These are phyloP conservation scores for Viridothelium virens DNA, from an alignment of 495 filamentous ascomycete species.

Conservation along the genomic window DNA sequence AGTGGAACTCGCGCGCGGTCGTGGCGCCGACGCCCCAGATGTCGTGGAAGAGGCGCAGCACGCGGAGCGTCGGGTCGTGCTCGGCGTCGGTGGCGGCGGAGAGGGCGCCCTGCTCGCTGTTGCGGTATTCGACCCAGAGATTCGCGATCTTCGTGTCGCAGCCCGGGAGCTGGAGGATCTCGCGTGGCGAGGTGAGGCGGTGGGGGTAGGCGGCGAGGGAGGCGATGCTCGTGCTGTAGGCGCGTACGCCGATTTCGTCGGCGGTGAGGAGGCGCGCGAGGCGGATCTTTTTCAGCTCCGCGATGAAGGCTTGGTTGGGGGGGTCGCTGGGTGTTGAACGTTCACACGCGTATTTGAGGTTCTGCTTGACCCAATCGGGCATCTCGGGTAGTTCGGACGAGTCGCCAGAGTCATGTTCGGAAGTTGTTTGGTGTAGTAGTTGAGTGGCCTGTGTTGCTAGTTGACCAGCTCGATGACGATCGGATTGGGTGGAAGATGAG, in stretches of 20 bases:
- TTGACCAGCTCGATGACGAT: not conserved
- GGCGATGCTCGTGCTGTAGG: slow-evolving; percentile 83
- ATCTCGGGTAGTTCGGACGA: slow-evolving; percentile 44
- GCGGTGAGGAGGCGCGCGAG: slow-evolving; percentile 59
- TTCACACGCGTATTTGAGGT: slow-evolving; percentile 71
- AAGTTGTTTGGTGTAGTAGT: slow-evolving; percentile 59
- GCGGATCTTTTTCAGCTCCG: slow-evolving; percentile 65
- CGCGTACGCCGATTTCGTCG: slow-evolving; percentile 74
- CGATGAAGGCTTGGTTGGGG: slow-evolving; percentile 71
- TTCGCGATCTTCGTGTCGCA: slow-evolving; percentile 73
- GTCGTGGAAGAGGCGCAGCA: slow-evolving; percentile 61
- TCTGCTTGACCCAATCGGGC: slow-evolving; percentile 60
- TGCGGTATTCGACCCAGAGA: slow-evolving; percentile 69
- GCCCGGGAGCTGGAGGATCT: slow-evolving; percentile 67
- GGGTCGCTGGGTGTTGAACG: slow-evolving; percentile 61
- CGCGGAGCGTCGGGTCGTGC: slow-evolving; percentile 52
- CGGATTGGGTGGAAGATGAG: slow-evolving; percentile 2
- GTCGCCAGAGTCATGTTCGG: slow-evolving; percentile 55
- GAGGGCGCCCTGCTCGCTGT: slow-evolving; percentile 44
- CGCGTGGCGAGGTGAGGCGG: slow-evolving; percentile 43
- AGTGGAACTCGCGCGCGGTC: slow-evolving; percentile 79
- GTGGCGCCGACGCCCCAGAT: slow-evolving; percentile 88
- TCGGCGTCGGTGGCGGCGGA: slow-evolving; percentile 57
- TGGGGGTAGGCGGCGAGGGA: slow-evolving; percentile 76
- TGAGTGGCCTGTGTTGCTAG: slow-evolving; percentile 24